Percentiles rank a stretch among this genome's conserved stretches.
These are phyloP conservation scores for Arctium minus DNA, from an alignment of 129 eudicot genomes.

Conservation along the genomic window DNA sequence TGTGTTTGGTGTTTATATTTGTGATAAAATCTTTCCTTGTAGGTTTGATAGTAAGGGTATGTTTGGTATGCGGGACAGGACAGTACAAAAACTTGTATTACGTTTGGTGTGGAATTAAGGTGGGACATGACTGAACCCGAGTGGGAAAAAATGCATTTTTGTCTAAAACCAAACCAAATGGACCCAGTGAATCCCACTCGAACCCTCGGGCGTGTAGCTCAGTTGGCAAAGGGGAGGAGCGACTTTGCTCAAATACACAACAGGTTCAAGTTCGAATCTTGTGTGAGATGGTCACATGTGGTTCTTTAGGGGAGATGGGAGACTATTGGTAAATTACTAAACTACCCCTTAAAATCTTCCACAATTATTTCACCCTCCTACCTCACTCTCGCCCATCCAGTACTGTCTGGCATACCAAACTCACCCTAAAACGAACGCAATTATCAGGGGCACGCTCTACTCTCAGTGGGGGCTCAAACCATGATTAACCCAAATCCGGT, in stretches of 20 bases:
- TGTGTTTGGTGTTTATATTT: not conserved
- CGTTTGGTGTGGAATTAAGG: not conserved
- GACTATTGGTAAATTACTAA: not conserved
- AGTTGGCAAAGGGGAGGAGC: no score
- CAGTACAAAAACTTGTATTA: no score
- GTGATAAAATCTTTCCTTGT: not conserved
- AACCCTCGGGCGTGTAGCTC: no score
- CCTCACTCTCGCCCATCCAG: not conserved
- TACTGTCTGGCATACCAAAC: not conserved
- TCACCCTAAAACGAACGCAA: not conserved
- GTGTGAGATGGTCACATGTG: no score
- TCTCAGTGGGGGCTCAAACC: no score
- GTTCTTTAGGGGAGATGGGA: not conserved
- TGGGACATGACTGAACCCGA: not conserved
- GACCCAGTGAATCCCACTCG: no score
- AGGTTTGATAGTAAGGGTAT: not conserved
- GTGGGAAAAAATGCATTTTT: no score
- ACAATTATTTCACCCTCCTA: not conserved
- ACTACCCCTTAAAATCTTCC: not conserved
- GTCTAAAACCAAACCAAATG: no score
- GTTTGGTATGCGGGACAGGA: not conserved
- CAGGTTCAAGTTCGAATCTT: no score
- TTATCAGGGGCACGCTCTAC: no score
- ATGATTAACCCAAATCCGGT: no score
- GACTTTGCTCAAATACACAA: no score